Evolutionary conservation across 2,329 filamentous ascomycete species (phyloP), one percentile per base, ranked within the genome.

Genomic region (Zasmidium angulare): DNA sequence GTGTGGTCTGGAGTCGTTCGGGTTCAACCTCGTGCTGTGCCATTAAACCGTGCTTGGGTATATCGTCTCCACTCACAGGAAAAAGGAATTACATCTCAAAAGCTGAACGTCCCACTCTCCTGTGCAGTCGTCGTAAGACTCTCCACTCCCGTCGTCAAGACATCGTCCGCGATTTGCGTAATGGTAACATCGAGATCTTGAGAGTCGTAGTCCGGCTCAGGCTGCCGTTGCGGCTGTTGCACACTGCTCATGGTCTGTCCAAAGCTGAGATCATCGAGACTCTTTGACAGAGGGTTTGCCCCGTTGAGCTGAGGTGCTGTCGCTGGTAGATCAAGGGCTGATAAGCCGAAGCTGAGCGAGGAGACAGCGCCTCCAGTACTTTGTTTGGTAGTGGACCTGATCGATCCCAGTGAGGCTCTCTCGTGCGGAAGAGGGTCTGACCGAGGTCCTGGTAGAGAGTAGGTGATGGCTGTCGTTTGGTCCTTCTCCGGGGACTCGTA

Each of bases 401-500:
- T 19, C 36, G 53, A 46, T 2, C 50, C 43, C 19, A 21, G 12
- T 26, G 46, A 21, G 11, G 6, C n/a, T n/a, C 20, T 50, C 22
- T 31, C 46, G 1, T n/a, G 17, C 7, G 22, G 17, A 3, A 43
- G 14, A 17, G 29, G 12, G 22, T 29, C 31, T 40, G 22, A 19
- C 43, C n/a, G 9, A 17, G 43, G 19, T 26, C 22, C 2, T 43
- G 43, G 12, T 14, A 20, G 23, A 4, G 24, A 20, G 14, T 51
- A n/a, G n/a, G n/a, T 24, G 46, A 29, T 36, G 49, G 12, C 36
- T 40, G 29, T 50, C 21, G 40, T 48, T 26, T 21, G 17, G 20
- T 21, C 10, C 46, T 46, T 17, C 7, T 22, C 51, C 17, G 63
- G 58, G 9, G 65, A 59, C 11, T 68, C 63, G 4, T 54, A 53